Evolutionary conservation across 106 monocot genomes (phyloP).

Genomic region (Allium sativum): DNA sequence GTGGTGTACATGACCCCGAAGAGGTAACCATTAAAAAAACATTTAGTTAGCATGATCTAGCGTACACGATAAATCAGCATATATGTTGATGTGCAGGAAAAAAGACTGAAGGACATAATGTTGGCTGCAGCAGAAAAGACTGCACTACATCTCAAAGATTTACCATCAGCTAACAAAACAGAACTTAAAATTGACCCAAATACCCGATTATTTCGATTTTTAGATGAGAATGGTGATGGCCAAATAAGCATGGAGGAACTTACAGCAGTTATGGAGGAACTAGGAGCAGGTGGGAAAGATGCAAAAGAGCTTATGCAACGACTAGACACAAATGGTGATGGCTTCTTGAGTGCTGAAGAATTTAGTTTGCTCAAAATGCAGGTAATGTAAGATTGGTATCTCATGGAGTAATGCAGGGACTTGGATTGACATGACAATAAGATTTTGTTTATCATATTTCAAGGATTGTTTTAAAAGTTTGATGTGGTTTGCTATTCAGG

Average conservation of each 20-base stretch:
- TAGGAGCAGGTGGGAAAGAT: constrained; percentile 78
- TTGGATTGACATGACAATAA: neutral
- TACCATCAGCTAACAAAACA: constrained; percentile 27
- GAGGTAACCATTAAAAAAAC: constrained; percentile 29
- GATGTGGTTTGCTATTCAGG: neutral
- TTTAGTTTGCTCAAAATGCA: constrained; percentile 77
- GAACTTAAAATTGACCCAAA: constrained; percentile 20
- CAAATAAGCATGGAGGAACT: constrained; percentile 91
- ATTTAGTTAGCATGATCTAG: too few relatives aligned
- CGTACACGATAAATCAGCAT: too few relatives aligned
- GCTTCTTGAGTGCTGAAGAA: constrained; percentile 78
- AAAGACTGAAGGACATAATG: constrained; percentile 66
- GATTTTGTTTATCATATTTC: neutral
- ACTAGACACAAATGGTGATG: constrained; percentile 79
- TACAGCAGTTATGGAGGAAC: constrained; percentile 69
- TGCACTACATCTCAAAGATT: constrained; percentile 67
- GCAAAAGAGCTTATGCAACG: constrained; percentile 79
- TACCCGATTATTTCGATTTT: constrained; percentile 42
- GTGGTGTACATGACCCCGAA: constrained; percentile 64
- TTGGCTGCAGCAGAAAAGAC: constrained; percentile 83
- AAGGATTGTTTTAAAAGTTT: neutral
- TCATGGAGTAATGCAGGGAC: too few relatives aligned
- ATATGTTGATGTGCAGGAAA: constrained; percentile 32
- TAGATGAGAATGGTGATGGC: constrained; percentile 90
- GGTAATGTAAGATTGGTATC: constrained; percentile 16